Conservation (phyloP, 257 asterid genomes). For the Jasminum sambac region DNA sequence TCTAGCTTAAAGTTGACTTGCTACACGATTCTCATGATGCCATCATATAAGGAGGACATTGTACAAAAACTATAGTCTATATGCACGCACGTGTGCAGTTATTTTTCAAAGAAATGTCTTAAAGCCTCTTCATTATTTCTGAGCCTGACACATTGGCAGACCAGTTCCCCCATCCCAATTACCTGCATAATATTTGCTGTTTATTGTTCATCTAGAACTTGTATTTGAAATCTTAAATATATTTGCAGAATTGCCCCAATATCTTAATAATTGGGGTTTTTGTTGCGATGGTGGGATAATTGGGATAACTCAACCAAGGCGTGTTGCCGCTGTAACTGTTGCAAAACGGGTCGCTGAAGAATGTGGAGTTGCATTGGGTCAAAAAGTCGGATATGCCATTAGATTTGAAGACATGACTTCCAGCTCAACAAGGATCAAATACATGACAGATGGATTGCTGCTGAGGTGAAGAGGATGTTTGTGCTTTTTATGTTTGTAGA, state of each 20-base stretch:
- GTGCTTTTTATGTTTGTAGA: constrained; percentile 19
- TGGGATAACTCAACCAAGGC: constrained; percentile 96
- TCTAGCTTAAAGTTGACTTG: not conserved
- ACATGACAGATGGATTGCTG: constrained; percentile 94
- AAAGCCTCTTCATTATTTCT: not conserved
- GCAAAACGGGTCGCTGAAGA: constrained; percentile 97
- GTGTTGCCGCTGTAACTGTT: constrained; percentile 95
- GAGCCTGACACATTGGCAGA: constrained; percentile 3
- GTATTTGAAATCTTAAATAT: constrained; percentile 17
- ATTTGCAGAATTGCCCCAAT: constrained; percentile 87
- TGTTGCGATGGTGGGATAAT: constrained; percentile 76
- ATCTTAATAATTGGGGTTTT: constrained; percentile 75
- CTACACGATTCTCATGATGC: not conserved
- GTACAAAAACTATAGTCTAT: not conserved
- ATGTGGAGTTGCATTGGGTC: constrained; percentile 73
- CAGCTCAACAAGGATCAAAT: constrained; percentile 75
- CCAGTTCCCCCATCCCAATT: constrained; percentile 3
- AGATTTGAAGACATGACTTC: constrained; percentile 92
- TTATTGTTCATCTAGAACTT: constrained; percentile 14
- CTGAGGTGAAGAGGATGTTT: constrained; percentile 55
- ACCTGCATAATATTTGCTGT: constrained; percentile 14
- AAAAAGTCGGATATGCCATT: constrained; percentile 88
- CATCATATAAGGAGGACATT: not conserved
- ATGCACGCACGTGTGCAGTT: constrained; percentile 4
- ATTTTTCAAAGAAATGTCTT: constrained; percentile 19